A percentile compares a stretch with the other conserved stretches of the same genome.
These are phyloP conservation scores for Bimuria novae-zelandiae DNA, from an alignment of 2,329 filamentous ascomycete genomes.

Conservation along the genomic window DNA sequence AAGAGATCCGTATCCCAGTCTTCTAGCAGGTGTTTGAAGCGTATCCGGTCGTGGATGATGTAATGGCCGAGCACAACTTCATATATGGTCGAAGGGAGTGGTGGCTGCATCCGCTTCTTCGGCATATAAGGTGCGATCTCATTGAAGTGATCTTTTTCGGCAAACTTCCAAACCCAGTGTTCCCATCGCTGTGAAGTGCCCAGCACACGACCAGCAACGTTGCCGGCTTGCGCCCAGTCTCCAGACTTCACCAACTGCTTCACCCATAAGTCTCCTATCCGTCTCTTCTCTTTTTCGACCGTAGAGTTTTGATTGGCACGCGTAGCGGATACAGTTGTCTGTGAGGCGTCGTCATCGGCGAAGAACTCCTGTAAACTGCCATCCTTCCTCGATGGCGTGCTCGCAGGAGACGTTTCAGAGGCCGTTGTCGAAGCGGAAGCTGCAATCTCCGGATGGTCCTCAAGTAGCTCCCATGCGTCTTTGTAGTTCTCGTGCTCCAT, in stretches of 20 bases:
- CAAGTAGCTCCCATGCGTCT: slow-evolving; percentile 85
- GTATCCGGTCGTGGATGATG: slow-evolving; percentile 73
- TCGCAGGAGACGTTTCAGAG: slow-evolving; percentile 46
- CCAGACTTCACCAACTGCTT: slow-evolving; percentile 76
- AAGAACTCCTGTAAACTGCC: slow-evolving; percentile 68
- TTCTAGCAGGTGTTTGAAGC: slow-evolving; percentile 79
- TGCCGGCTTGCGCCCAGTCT: slow-evolving; percentile 78
- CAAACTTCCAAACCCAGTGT: slow-evolving; percentile 93
- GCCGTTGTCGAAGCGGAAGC: slow-evolving; percentile 46
- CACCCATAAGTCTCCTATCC: slow-evolving; percentile 92
- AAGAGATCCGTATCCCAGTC: slow-evolving; percentile 85
- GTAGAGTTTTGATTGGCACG: slow-evolving; percentile 63
- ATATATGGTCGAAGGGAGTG: slow-evolving; percentile 80
- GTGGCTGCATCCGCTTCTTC: slow-evolving; percentile 73
- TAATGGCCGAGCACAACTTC: slow-evolving; percentile 90
- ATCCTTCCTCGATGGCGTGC: slow-evolving; percentile 50
- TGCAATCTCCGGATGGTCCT: slow-evolving; percentile 79
- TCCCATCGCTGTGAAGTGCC: slow-evolving; percentile 84
- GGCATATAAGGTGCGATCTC: slow-evolving; percentile 88
- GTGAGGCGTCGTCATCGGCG: slow-evolving; percentile 67
- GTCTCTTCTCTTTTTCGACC: slow-evolving; percentile 82
- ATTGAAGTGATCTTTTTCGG: slow-evolving; percentile 81
- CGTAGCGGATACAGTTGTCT: slow-evolving; percentile 65
- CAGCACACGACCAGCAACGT: slow-evolving; percentile 81
- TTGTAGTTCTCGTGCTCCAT: slow-evolving; percentile 80